Conservation (phyloP, 352 stramenopile genomes). For the Pythium graminicola region DNA sequence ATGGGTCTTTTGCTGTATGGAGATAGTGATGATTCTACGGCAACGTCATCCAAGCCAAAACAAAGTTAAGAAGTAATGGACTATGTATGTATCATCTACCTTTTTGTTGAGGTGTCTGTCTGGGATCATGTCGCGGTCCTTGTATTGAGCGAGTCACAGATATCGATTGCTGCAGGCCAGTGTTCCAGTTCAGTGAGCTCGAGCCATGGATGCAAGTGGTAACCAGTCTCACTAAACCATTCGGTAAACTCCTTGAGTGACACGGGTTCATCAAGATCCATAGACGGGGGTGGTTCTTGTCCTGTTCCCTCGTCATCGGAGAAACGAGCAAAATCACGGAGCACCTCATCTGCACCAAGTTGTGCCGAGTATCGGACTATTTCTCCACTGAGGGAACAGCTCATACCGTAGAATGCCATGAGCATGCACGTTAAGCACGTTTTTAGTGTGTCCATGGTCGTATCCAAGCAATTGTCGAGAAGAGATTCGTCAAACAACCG, state of each 20-base stretch:
- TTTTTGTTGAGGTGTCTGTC: no score
- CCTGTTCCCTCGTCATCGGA: constrained; percentile 19
- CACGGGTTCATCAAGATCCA: constrained; percentile 38
- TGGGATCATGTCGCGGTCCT: neutral
- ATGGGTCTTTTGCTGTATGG: constrained; percentile 65
- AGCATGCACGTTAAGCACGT: constrained; percentile 65
- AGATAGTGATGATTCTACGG: constrained; percentile 23
- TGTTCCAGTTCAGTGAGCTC: constrained; percentile 71
- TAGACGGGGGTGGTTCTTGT: neutral
- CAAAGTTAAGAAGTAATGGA: constrained; percentile 18
- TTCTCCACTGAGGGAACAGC: constrained; percentile 63
- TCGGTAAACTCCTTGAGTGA: constrained; percentile 61
- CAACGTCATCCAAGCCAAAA: constrained; percentile 20
- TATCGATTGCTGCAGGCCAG: constrained; percentile 71
- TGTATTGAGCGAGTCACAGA: constrained; percentile 28
- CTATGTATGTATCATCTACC: constrained; percentile 2
- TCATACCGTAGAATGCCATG: constrained; percentile 82
- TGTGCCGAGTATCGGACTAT: constrained; percentile 65
- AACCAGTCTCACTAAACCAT: constrained; percentile 68
- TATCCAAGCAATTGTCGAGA: constrained; percentile 29
- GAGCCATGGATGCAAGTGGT: constrained; percentile 67
- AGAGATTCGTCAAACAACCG: constrained; percentile 24
- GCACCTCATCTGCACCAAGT: constrained; percentile 56
- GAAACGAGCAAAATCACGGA: constrained; percentile 38
- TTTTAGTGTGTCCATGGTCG: constrained; percentile 54